Conservation (phyloP, 139 green algal genomes). For the Raphidocelis subcapitata region DNA sequence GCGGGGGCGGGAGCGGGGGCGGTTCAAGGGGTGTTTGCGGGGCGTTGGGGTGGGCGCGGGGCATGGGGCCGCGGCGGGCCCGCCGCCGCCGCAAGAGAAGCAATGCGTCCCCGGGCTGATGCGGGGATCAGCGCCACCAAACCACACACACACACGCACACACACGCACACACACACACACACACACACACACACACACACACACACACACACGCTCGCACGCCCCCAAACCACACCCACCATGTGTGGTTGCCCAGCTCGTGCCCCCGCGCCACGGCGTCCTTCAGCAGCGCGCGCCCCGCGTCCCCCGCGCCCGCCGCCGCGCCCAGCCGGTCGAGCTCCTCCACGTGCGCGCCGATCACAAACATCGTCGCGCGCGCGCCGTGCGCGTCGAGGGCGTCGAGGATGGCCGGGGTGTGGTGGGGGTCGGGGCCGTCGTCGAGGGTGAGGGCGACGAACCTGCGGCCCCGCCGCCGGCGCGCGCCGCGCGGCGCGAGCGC, state of each 20-base stretch:
- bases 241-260: slow-evolving; percentile 18
- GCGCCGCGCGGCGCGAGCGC: no score
- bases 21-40: not conserved
- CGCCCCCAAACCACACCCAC: no score
- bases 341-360: slow-evolving; percentile 12
- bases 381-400: not conserved
- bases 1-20: not conserved
- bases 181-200: no score
- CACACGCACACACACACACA: no score
- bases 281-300: slow-evolving; percentile 2
- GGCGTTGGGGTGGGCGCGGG: not conserved
- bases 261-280: slow-evolving; percentile 12
- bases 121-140: no score
- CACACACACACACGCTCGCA: no score
- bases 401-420: slow-evolving; percentile 1
- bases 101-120: not conserved
- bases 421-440: slow-evolving; percentile 1
- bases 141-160: no score
- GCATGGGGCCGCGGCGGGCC: not conserved
- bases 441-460: slow-evolving; percentile 18
- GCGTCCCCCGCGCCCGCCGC: not conserved
- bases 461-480: not conserved
- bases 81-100: not conserved
- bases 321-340: slow-evolving; percentile 1
- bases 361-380: slow-evolving; percentile 23